These are phyloP conservation scores for Zygoascus ofunaensis DNA, from an alignment of 805 yeast species.

Conservation along the genomic window DNA sequence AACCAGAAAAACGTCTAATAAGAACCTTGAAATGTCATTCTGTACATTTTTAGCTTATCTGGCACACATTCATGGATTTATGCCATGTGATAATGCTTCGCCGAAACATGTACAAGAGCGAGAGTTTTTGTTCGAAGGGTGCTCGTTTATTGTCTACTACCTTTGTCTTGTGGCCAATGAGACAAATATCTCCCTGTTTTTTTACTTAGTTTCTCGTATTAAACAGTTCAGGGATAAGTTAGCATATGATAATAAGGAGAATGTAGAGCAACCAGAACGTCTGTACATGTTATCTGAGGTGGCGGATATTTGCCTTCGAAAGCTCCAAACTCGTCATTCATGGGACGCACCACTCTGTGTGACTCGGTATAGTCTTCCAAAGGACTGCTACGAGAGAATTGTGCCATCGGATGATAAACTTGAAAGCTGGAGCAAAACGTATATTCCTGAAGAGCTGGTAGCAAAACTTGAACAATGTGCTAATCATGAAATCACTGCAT, in stretches of 20 bases:
- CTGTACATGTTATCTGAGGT: slow-evolving; percentile 66
- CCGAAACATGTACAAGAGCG: slow-evolving; percentile 6
- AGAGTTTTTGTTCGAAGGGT: too few species aligned
- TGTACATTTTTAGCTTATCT: slow-evolving; percentile 60
- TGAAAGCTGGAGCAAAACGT: slow-evolving; percentile 43
- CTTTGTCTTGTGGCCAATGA: slow-evolving; percentile 50
- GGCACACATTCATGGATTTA: too few species aligned
- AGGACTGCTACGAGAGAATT: slow-evolving; percentile 63
- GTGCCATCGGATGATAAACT: slow-evolving; percentile 50
- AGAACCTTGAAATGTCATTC: slow-evolving; percentile 56
- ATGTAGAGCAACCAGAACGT: slow-evolving; percentile 19
- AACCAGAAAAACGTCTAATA: slow-evolving; percentile 17
- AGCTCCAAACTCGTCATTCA: slow-evolving; percentile 43
- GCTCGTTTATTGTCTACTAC: slow-evolving; percentile 52
- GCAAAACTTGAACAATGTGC: slow-evolving; percentile 8
- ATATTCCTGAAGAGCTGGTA: slow-evolving; percentile 41
- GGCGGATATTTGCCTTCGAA: slow-evolving; percentile 55
- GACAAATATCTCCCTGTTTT: slow-evolving; percentile 63
- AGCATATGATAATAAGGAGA: slow-evolving; percentile 28
- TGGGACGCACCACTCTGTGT: slow-evolving; percentile 81
- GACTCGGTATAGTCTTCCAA: slow-evolving; percentile 59
- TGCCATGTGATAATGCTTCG: slow-evolving; percentile 37
- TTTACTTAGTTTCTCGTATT: slow-evolving; percentile 66
- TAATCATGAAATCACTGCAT: slow-evolving; percentile 1
- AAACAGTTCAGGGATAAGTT: slow-evolving; percentile 65